Percentiles rank a stretch among this genome's conserved stretches.
These are phyloP conservation scores for Kitagawia praeruptora DNA, from an alignment of 129 eudicot genomes.

Conservation along the genomic window DNA sequence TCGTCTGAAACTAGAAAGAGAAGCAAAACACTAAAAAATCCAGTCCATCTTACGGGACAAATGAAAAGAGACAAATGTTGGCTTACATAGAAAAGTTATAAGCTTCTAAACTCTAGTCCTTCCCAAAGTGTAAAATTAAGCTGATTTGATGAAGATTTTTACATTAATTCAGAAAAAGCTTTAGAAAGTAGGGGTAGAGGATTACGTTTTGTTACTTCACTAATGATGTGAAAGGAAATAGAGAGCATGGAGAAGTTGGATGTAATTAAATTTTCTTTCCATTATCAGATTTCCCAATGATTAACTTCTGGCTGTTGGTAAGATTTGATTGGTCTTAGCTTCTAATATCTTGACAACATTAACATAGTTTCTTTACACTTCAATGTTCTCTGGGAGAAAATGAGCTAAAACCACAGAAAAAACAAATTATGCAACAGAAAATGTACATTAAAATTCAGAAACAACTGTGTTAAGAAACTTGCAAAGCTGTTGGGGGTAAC, in stretches of 20 bases:
- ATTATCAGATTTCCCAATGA: neutral
- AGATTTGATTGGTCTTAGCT: neutral
- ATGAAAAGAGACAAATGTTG: neutral
- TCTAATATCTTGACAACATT: neutral
- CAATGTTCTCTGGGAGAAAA: neutral
- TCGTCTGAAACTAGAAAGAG: neutral
- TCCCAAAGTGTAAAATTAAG: neutral
- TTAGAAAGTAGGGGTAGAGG: neutral
- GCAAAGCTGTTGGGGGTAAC: neutral
- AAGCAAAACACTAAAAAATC: neutral
- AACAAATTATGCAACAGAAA: too few relatives aligned
- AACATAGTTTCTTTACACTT: neutral
- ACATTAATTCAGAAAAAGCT: neutral
- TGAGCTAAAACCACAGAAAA: neutral
- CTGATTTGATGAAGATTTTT: neutral
- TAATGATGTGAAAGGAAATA: neutral
- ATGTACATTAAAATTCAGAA: neutral
- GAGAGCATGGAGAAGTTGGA: neutral
- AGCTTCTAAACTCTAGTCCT: neutral
- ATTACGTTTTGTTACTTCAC: neutral
- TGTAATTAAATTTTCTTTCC: neutral
- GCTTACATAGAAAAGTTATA: neutral
- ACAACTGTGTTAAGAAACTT: neutral
- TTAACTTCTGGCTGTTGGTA: neutral
- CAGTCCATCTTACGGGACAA: neutral